Conservation (phyloP, 202 grass and related monocot species). For the Schoenoplectus triqueter region DNA sequence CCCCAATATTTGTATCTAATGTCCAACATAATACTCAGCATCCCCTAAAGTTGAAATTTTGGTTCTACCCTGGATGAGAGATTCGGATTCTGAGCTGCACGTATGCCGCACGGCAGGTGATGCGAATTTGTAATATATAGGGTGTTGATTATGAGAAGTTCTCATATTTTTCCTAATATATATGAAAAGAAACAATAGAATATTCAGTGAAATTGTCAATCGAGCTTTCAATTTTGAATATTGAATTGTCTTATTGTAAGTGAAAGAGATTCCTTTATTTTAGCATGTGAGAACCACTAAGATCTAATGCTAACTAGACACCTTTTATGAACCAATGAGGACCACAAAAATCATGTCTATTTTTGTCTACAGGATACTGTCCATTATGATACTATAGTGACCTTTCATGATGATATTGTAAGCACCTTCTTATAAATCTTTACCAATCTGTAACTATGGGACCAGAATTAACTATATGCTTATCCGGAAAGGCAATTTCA, state of each 20-base stretch:
- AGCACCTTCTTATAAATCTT: neutral
- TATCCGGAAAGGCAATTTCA: neutral
- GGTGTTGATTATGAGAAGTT: too few species aligned
- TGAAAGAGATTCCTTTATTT: neutral
- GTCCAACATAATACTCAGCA: too few species aligned
- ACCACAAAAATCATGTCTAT: neutral
- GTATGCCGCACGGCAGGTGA: too few species aligned
- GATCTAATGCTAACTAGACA: neutral
- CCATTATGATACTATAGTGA: neutral
- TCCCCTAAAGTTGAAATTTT: too few species aligned
- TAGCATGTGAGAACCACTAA: neutral
- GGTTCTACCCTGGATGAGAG: too few species aligned
- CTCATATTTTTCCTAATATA: too few species aligned
- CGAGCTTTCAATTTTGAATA: neutral
- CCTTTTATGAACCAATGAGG: neutral
- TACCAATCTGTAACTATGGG: neutral
- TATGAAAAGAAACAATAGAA: neutral
- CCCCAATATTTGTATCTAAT: too few species aligned
- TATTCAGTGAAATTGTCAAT: neutral
- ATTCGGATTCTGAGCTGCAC: too few species aligned
- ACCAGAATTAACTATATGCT: neutral
- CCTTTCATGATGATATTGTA: constrained; percentile 9
- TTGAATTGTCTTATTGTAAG: constrained; percentile 6
- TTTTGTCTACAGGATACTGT: neutral
- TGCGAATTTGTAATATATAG: too few species aligned